phyloP scores from a whole-genome alignment of 371 early-diverging fungal species.

The Spraguea lophii region DNA sequence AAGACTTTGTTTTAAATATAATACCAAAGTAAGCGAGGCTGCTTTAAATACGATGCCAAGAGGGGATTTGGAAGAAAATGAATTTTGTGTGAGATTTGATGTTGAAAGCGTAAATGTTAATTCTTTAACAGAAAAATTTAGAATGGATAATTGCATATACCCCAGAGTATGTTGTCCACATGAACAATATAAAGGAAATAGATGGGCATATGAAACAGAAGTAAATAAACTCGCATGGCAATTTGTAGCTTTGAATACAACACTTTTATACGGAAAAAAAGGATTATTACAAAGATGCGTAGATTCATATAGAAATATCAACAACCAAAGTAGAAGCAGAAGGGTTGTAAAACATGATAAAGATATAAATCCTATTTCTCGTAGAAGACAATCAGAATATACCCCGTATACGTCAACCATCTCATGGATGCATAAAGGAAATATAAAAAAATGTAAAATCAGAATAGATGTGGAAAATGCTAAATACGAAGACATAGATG shows the following conservation, averaged over 20 bases:
- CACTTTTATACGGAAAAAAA: conserved; percentile 58
- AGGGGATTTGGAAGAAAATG: conserved; percentile 46
- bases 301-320: conserved; percentile 66
- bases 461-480: conserved; percentile 50
- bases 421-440: conserved; percentile 47
- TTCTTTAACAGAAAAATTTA: conserved; percentile 53
- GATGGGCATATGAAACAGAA: conserved; percentile 71
- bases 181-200: conserved; percentile 57
- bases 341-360: conserved; percentile 61
- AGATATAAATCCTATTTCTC: conserved; percentile 51
- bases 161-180: conserved; percentile 56
- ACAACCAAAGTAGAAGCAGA: conserved; percentile 57
- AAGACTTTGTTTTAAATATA: conserved; percentile 47
- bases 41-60: conserved; percentile 38
- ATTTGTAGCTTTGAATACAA: conserved; percentile 60
- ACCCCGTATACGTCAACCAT: conserved; percentile 48
- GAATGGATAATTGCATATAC: conserved; percentile 60
- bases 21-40: conserved; percentile 45
- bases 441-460: conserved; percentile 48
- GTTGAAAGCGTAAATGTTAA: conserved; percentile 50
- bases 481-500: conserved; percentile 44
- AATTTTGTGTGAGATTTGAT: conserved; percentile 58
- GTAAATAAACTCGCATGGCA: conserved; percentile 69
- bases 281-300: conserved; percentile 79
- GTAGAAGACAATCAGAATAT: conserved; percentile 43